Conservation (phyloP, 2,329 filamentous ascomycete genomes). For the Penicillium paneum region DNA sequence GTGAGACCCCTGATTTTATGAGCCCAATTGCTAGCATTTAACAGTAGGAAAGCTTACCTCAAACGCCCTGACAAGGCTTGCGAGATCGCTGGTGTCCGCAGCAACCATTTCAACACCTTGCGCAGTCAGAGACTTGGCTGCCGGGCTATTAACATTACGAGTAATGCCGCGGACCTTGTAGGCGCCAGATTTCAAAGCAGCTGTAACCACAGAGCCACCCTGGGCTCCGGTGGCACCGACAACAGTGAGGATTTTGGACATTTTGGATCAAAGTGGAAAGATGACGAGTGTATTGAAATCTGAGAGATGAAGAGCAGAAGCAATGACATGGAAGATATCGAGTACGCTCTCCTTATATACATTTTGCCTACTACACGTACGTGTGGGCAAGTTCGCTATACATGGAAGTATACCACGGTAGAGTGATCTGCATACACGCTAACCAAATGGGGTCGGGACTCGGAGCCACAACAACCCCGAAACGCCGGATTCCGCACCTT, state of each 20-base stretch:
- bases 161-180: conserved; percentile 7
- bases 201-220: conserved; percentile 2
- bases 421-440: no score
- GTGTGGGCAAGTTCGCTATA: no score
- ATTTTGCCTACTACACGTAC: no score
- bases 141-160: not conserved
- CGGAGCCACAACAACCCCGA: no score
- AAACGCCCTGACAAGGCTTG: conserved; percentile 6
- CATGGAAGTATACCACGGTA: no score
- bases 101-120: conserved; percentile 4
- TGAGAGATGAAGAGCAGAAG: no score
- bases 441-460: no score
- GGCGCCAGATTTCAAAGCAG: not conserved
- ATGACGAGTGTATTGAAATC: no score
- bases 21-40: not conserved
- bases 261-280: no score
- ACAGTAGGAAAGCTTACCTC: not conserved
- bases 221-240: conserved; percentile 5
- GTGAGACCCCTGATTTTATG: not conserved
- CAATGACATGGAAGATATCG: no score
- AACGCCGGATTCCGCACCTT: no score
- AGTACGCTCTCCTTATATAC: no score
- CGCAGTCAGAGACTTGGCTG: not conserved
- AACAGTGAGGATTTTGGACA: not conserved
- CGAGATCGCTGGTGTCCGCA: conserved; percentile 1